Evolutionary conservation across 768 basidiomycete genomes (phyloP).

Genomic region (Termitomyces sp.): DNA sequence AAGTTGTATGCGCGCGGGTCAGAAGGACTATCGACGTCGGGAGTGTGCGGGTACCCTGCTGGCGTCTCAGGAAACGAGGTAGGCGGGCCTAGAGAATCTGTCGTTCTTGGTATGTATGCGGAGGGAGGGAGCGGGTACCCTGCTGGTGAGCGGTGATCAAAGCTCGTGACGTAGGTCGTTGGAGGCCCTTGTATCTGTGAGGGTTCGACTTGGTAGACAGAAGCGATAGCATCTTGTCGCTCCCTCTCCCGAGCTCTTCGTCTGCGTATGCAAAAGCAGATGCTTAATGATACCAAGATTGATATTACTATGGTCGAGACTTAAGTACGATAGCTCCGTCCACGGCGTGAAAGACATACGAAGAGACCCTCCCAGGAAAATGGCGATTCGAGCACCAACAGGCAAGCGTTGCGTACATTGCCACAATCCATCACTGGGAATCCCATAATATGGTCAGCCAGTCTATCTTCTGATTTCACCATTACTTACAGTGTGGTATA

Average conservation of each 20-base stretch:
- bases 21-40: conserved; percentile 3
- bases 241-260: conserved; percentile 7
- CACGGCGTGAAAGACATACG: conserved; percentile 3
- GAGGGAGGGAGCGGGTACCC: conserved; percentile 10
- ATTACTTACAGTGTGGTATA: conserved; percentile 13
- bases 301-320: conserved; percentile 4
- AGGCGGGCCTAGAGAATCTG: background rate
- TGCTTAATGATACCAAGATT: conserved; percentile 5
- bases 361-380: conserved; percentile 9
- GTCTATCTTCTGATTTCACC: background rate
- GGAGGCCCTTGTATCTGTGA: conserved; percentile 16
- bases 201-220: conserved; percentile 17
- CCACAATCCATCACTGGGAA: conserved; percentile 12
- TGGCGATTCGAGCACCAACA: conserved; percentile 13
- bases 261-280: conserved; percentile 10
- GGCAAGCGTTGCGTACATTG: conserved; percentile 13
- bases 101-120: conserved; percentile 1
- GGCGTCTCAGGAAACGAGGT: conserved; percentile 11
- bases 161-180: conserved; percentile 13
- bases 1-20: conserved; percentile 1
- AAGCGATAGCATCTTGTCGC: conserved; percentile 10
- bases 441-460: background rate
- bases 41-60: conserved; percentile 10
- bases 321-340: background rate
- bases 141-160: conserved; percentile 14